Evolutionary conservation across 371 early-diverging fungal species (phyloP), one percentile per base, ranked within the genome.

Genomic region (Actinomortierella ambigua): DNA sequence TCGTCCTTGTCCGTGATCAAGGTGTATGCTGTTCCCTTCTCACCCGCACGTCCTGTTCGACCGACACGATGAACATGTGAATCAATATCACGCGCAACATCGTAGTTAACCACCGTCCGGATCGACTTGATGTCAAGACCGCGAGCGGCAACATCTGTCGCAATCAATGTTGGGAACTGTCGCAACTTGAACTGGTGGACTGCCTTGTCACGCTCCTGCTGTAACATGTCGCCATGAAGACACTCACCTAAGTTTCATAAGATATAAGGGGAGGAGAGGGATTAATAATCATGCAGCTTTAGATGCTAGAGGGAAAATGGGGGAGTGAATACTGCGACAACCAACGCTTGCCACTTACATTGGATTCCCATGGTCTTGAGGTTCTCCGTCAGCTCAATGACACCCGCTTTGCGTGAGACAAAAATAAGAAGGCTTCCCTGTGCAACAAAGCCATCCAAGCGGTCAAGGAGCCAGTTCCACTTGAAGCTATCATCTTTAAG

Each of bases 61-160:
- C 90, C 90, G 22, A 89, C 83, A 24, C 90, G 84, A 63, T 89
- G 90, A 8, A 89, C 86, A 79, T 92, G 92, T 0, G 90, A 88
- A 68, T 93, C 93, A 57, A 91, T 88, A 66, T 85, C 88, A 51
- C 87, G 79, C 3, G 94, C 90, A 26, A 89, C 68, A 65, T 92
- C 93, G 63, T 82, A 93, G 65, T 92, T 90, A 55, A 93, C 75
- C 2, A 93, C 91, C 0, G 80, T 85, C 27, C 87, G 85, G 8
- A 93, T 83, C 1, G 82, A 53, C 47, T 89, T 86, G 60, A 93
- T 92, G 63, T 93, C 98, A 40, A 97, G 79, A 58, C 98, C 98
- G 71, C 98, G 87, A 9, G 96, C 96, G 53, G 99, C 99, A 14
- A 99, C 98, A 79, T 99, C 99, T 0, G 99, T 99, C 3, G 99